A percentile compares a stretch with the other conserved stretches of the same genome.
Conservation (phyloP, 495 filamentous ascomycete genomes). For the Paragyromitra xinjiangensis region DNA sequence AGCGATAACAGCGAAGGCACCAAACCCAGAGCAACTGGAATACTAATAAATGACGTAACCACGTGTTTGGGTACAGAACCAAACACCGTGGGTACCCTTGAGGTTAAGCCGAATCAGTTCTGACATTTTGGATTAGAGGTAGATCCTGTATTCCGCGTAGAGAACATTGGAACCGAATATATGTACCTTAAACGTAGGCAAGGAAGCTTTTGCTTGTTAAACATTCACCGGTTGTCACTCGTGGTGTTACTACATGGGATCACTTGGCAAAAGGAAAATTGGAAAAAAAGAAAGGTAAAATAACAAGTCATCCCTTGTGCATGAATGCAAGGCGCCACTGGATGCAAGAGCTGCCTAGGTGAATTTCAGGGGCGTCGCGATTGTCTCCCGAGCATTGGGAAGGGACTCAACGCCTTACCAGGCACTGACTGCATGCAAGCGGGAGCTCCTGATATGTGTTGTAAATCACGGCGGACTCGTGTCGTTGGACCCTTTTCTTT, state of each 20-base stretch:
- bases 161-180: not conserved
- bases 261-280: not conserved
- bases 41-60: too few relatives aligned
- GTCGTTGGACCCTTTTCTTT: too few relatives aligned
- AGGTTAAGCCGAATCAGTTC: too few relatives aligned
- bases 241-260: not conserved
- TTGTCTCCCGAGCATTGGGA: not conserved
- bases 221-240: conserved; percentile 4
- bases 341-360: not conserved
- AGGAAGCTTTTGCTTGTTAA: not conserved
- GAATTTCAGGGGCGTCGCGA: not conserved
- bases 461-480: not conserved
- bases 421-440: too few relatives aligned
- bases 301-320: not conserved
- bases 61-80: too few relatives aligned
- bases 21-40: too few relatives aligned
- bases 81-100: too few relatives aligned
- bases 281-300: not conserved
- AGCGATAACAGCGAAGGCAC: too few relatives aligned
- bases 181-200: not conserved
- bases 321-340: not conserved
- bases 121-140: too few relatives aligned
- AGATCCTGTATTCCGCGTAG: too few relatives aligned
- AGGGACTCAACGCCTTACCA: too few relatives aligned
- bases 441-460: too few relatives aligned